Base-by-base conservation (phyloP, 345 rosid genomes). In the Ceriops tagal region DNA sequence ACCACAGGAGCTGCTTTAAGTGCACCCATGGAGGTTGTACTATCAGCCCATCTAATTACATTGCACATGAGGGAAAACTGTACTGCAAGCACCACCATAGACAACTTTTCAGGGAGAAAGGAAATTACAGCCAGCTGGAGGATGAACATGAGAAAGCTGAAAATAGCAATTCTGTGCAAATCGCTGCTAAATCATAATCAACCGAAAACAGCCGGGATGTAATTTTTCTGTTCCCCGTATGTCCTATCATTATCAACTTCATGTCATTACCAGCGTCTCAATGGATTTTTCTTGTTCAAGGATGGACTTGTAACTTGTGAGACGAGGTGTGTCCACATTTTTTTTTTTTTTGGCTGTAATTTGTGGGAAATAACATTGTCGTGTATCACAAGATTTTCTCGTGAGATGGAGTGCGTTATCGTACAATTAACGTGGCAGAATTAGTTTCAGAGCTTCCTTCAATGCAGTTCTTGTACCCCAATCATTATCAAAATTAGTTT, bases 51-150 rank as follows among this genome's bases (percentile, higher is more conserved):
- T 87, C 89, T 1, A 87, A 79, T 79, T 87, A 81, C 81, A 79
- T 85, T 39, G 89, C 92, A 37, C 86, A 83, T 61, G 84, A 88
- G 53, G 89, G 89, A 21, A 82, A 80, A 53, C 83, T 88, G 9
- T 88, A 85, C 80, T 88, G 92, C 88, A 85, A 82, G 77, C 92
- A 88, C 69, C 92, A 88, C 71, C 92, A 83, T 67, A 77, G 74
- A 51, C 89, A 88, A 57, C 86, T 85, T 53, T 77, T 88, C 82
- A 88, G 74, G 81, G 88, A 73, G 72, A 87, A 83, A 74, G 92
- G 92, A 47, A 85, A 87, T 76, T 85, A 83, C 80, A 85, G 87
- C 73, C 87, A 87, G 77, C 89, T 87, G 16, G 89, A 85, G 70
- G 75, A 5, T 1, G 84, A 83, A 0, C 57, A 62, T 0, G 69